Evolutionary conservation across 2,329 filamentous ascomycete genomes (phyloP), one percentile per base, ranked within the genome.

Genomic region (Ascosphaera acerosa): DNA sequence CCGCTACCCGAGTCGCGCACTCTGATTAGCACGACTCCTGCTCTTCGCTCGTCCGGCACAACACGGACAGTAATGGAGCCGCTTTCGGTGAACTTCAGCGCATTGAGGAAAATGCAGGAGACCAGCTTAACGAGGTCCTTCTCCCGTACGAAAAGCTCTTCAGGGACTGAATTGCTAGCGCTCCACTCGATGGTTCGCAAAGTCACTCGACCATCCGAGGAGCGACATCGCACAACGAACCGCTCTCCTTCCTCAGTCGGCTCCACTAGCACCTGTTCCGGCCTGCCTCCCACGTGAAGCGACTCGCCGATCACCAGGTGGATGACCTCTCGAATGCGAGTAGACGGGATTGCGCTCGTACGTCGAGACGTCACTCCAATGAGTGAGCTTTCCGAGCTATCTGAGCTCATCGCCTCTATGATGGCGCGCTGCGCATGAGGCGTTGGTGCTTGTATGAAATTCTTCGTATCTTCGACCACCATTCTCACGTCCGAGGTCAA

Each of bases 11-110:
- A 73, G 46, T 77, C 72, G 10, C 57, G 54, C 33, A 76, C 59
- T 37, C 57, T 64, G 42, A 76, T 64, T 28, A 68, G 53, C 26
- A 75, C 55, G 42, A 65, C 64, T 19, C 61, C 58, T 3, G 48
- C 44, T 32, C 54, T 61, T 16, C 14, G 16, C 19, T 49, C 47
- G 32, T 60, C 64, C 26, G 70, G 52, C 4, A 54, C 58, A 3
- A 62, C 65, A 29, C 48, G 49, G 9, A 76, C 50, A 2, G 51
- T 60, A 33, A 77, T 71, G 9, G 50, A 55, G 4, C 72, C 71
- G 33, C 59, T 57, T 34, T 73, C 66, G 0, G 71, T 76, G 42
- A 76, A 76, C 44, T 76, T 76, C 41, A 75, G 58, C 3, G 71
- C 71, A 43, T 76, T 76, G 18, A 70, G 42, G 26, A 68, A 62